Evolutionary conservation across 768 basidiomycete species (phyloP).

Genomic region (Lactifluus volemus): DNA sequence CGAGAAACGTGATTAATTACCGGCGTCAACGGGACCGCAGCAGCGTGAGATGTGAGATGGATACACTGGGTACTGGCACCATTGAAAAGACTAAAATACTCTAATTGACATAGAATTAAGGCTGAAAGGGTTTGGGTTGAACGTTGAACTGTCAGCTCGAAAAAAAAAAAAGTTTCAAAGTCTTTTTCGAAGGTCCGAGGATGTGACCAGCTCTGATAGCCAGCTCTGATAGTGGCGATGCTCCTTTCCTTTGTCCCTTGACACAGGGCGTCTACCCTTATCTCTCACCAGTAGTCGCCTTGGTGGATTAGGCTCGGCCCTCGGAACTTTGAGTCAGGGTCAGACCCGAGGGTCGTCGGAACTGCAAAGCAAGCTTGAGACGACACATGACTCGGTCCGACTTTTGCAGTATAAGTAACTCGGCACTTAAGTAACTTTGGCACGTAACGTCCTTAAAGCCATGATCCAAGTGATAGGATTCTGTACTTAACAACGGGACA

Average conservation of each 20-base stretch:
- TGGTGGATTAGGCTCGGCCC: not conserved
- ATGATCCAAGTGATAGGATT: too few species aligned
- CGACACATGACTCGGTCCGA: not conserved
- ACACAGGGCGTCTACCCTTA: not conserved
- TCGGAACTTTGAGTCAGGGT: not conserved
- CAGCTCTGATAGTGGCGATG: not conserved
- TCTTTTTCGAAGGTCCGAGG: not conserved
- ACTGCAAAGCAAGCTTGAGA: not conserved
- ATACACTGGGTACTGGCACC: not conserved
- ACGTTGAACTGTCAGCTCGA: not conserved
- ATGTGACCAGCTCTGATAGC: not conserved
- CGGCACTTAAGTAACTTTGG: too few species aligned
- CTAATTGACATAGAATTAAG: not conserved
- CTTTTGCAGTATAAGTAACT: not conserved
- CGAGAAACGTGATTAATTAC: slow-evolving; percentile 10
- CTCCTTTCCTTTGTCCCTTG: not conserved
- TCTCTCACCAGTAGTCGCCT: not conserved
- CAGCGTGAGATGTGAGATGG: not conserved
- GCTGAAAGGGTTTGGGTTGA: not conserved
- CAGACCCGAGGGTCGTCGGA: not conserved
- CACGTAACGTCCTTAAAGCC: too few species aligned
- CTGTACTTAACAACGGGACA: too few species aligned
- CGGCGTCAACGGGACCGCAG: slow-evolving; percentile 1
- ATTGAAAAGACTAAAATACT: not conserved
- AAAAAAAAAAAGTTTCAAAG: not conserved